phyloP scores from a whole-genome alignment of 106 monocot genomes.

The Dioscorea dumetorum region DNA sequence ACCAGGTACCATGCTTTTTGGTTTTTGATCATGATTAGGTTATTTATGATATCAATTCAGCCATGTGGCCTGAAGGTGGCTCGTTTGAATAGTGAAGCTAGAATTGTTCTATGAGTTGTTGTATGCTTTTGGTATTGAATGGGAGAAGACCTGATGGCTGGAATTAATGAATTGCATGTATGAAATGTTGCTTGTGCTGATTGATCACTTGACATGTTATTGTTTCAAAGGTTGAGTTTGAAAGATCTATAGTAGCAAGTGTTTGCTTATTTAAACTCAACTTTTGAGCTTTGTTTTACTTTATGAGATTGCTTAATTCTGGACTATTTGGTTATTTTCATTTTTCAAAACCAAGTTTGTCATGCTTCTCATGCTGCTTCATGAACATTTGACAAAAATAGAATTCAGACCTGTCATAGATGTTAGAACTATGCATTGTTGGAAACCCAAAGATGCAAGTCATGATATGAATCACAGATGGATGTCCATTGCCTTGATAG shows the following conservation, averaged over 20 bases:
- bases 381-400: too few species aligned
- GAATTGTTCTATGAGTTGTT: neutral
- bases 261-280: neutral
- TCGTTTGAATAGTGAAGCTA: neutral
- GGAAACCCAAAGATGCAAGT: too few species aligned
- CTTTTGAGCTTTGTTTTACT: neutral
- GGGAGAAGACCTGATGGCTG: too few species aligned
- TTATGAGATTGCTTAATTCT: neutral
- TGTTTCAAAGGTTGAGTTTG: neutral
- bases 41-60: neutral
- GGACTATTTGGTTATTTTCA: too few species aligned
- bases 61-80: neutral
- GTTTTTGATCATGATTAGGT: neutral
- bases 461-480: too few species aligned
- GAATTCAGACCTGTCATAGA: too few species aligned
- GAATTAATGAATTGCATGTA: neutral
- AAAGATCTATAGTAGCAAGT: neutral
- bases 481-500: too few species aligned
- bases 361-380: too few species aligned
- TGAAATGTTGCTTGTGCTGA: neutral
- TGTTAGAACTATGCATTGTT: too few species aligned
- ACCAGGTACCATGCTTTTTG: neutral
- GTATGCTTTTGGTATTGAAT: neutral
- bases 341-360: too few species aligned
- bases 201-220: neutral